phyloP scores from a whole-genome alignment of 768 basidiomycete genomes.

The Podaxis sp. region DNA sequence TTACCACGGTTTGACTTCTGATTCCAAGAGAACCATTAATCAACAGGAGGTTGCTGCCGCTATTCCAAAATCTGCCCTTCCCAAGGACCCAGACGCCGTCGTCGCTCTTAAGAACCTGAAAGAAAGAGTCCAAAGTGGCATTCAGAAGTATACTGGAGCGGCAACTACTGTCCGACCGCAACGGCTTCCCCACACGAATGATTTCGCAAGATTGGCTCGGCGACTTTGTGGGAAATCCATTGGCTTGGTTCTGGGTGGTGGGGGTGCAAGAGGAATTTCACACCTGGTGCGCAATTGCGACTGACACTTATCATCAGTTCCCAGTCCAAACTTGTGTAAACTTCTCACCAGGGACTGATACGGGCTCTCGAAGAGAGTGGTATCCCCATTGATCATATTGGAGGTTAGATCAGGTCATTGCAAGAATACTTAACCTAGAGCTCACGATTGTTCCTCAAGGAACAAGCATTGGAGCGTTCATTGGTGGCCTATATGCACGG shows the following conservation, averaged over 20 bases:
- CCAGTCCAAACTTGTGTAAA: slow-evolving; percentile 1
- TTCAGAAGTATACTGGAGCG: slow-evolving; percentile 80
- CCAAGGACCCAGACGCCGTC: slow-evolving; percentile 85
- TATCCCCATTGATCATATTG: slow-evolving; percentile 92
- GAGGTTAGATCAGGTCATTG: slow-evolving; percentile 40
- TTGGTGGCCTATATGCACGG: slow-evolving; percentile 92
- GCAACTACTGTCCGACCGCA: slow-evolving; percentile 61
- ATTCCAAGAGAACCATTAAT: not conserved
- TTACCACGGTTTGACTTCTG: not conserved
- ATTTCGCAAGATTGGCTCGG: slow-evolving; percentile 89
- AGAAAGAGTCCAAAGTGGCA: slow-evolving; percentile 84
- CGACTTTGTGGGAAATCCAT: slow-evolving; percentile 90
- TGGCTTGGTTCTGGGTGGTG: slow-evolving; percentile 92
- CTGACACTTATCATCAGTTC: not conserved
- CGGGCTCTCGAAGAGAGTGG: slow-evolving; percentile 88
- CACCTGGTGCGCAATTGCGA: slow-evolving; percentile 28
- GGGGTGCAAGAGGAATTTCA: slow-evolving; percentile 80
- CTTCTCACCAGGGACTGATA: slow-evolving; percentile 70
- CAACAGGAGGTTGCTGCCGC: slow-evolving; percentile 69
- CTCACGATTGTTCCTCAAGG: slow-evolving; percentile 30
- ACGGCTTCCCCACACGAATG: slow-evolving; percentile 78
- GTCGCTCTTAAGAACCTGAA: slow-evolving; percentile 88
- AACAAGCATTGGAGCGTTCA: slow-evolving; percentile 88
- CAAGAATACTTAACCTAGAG: not conserved
- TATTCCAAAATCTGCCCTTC: slow-evolving; percentile 50